Evolutionary conservation across 208 protist genomes (phyloP), one percentile per base, ranked within the genome.

Genomic region (Crithidia brevicula): DNA sequence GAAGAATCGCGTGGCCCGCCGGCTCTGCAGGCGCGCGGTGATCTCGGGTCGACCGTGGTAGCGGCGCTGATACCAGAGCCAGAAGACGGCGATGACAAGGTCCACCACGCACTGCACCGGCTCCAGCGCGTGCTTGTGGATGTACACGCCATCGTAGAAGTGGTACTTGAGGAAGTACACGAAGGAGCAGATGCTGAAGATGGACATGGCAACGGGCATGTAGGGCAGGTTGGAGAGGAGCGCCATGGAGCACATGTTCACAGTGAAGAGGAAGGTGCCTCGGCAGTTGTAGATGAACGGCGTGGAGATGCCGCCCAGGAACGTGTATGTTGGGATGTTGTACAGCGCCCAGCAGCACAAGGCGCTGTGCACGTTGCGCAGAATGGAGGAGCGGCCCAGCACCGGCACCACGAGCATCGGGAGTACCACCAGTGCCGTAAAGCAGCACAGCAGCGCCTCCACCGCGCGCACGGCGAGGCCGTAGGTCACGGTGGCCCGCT

Each of bases 251-350:
- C 76, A 68, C 86, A 95, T 92, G 56, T 82, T 89, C 20, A 74
- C 31, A 3, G 78, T 62, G 57, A 86, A 92, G 45, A 81, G 73
- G 63, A 59, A 77, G 10, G 85, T 77, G 27, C 86, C 89, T 38
- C 69, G 79, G 13, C 82, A 89, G 28, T 82, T 50, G n/a, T 85
- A 57, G 36, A 92, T 6, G n/a, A 89, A 72, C 30, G 78, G 76
- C 4, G 83, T 75, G 8, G 74, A 65, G 30, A 85, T 11, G 20
- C 82, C 81, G 33, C 67, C 56, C 15, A 88, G 47, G 18, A 92
- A 79, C 4, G 82, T 82, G 62, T 79, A 63, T 43, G 89, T 92
- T n/a, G 89, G 89, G 59, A 95, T 85, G 42, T 85, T 92, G 60
- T 91, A 95, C 13, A 91, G 67, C 18, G 58, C 25, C 47, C 72